Evolutionary conservation across 306 rosid genomes (phyloP), one percentile per base, ranked within the genome.

Genomic region (Crotalaria pallida): DNA sequence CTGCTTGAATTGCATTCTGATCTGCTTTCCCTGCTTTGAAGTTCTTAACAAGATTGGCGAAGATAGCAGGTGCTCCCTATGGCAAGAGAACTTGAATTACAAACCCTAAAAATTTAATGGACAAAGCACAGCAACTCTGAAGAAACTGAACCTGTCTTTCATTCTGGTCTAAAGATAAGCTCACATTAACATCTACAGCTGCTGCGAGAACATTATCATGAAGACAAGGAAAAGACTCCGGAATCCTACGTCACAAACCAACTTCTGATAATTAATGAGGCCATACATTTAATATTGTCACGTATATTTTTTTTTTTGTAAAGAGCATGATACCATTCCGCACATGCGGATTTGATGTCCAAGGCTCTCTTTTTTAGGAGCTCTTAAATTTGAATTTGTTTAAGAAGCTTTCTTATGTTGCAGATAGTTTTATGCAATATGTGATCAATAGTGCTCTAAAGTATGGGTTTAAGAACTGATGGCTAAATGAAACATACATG

Each of bases 151-250:
- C 96, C 85, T 89, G 86, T 82, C 31, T 82, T 57, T 83, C 84
- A 50, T 76, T 76, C 68, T 81, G 88, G 77, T 34, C 72, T 15
- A 85, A 71, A 71, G 84, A 84, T 52, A 51, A 72, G 82, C 55
- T 78, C 34, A 48, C 50, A 18, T 80, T 61, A 69, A 83, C 83
- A 59, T 80, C 90, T 55, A 79, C 81, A 51, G 90, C 87, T 55
- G 88, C 90, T 67, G 83, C 88, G 64, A 88, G 85, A 73, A 90
- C 91, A 71, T 82, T 79, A 84, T 90, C 93, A 45, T 92, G 84
- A 60, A 90, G 98, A 73, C 86, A 75, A 65, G 96, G 86, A 77
- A 80, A 77, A 61, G 85, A 82, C 67, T 84, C 96, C 3, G 84
- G 83, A 83, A 68, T 80, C 89, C 98, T 92, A 78, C 77, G 55